A percentile compares a stretch with the other conserved stretches of the same genome.
Conservation (phyloP, 805 yeast genomes). For the Candida endomychidarum region DNA sequence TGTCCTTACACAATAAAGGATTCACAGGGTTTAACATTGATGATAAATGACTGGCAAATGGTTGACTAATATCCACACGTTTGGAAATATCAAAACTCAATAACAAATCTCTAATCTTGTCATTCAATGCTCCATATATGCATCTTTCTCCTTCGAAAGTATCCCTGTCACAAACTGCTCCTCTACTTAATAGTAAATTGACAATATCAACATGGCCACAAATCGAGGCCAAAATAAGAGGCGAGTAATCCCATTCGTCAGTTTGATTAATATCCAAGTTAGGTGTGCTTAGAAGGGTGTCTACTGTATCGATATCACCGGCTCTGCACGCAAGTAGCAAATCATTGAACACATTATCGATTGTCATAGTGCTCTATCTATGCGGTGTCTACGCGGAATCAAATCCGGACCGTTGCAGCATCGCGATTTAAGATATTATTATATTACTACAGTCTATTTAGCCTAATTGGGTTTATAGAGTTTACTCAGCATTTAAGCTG, state of each 20-base stretch:
- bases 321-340: slow-evolving; percentile 54
- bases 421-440: no score
- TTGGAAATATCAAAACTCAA: slow-evolving; percentile 65
- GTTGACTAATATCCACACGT: slow-evolving; percentile 64
- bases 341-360: slow-evolving; percentile 9
- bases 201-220: slow-evolving; percentile 76
- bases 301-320: slow-evolving; percentile 69
- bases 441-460: no score
- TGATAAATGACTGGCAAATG: slow-evolving; percentile 71
- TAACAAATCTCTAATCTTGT: slow-evolving; percentile 57
- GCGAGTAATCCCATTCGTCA: slow-evolving; percentile 76
- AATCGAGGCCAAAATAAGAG: slow-evolving; percentile 67
- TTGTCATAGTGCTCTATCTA: slow-evolving; percentile 2
- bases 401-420: no score
- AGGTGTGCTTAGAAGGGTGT: slow-evolving; percentile 48
- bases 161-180: slow-evolving; percentile 78
- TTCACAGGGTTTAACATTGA: slow-evolving; percentile 35
- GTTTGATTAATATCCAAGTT: slow-evolving; percentile 45
- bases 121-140: slow-evolving; percentile 74
- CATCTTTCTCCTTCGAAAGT: slow-evolving; percentile 79
- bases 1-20: slow-evolving; percentile 31
- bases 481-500: no score
- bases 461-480: no score
- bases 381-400: no score
- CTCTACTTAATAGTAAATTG: slow-evolving; percentile 54